These are phyloP conservation scores for Colletotrichum sp. DNA, from an alignment of 2,329 filamentous ascomycete species.

Conservation along the genomic window DNA sequence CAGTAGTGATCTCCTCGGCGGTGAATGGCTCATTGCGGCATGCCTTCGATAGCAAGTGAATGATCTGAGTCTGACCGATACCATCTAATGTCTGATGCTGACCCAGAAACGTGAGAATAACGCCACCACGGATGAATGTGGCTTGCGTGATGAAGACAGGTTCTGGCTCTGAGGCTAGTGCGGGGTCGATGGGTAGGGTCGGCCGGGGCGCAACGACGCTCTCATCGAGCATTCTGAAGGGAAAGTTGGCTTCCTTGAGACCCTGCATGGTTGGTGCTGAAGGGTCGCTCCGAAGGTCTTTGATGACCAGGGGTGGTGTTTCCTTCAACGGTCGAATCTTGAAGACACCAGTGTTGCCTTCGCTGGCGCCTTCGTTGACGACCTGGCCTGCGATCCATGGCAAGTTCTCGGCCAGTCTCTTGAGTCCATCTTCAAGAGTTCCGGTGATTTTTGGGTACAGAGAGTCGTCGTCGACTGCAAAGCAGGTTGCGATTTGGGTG, in stretches of 20 bases:
- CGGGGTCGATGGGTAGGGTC: constrained; percentile 5
- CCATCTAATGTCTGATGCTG: constrained; percentile 59
- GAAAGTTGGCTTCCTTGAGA: constrained; percentile 43
- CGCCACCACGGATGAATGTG: constrained; percentile 42
- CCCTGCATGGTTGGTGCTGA: constrained; percentile 40
- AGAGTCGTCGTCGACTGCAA: constrained; percentile 28
- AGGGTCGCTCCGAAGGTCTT: constrained; percentile 43
- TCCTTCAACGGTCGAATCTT: constrained; percentile 41
- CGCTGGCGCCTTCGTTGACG: constrained; percentile 33
- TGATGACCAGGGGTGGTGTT: constrained; percentile 41
- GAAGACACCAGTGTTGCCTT: constrained; percentile 35
- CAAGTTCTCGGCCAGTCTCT: constrained; percentile 41
- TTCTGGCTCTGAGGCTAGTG: neutral
- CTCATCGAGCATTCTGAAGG: constrained; percentile 54
- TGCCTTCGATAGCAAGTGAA: constrained; percentile 53
- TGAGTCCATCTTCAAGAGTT: constrained; percentile 40
- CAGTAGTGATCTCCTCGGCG: constrained; percentile 43
- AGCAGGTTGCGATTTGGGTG: constrained; percentile 50
- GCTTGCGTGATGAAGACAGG: constrained; percentile 11
- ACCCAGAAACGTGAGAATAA: constrained; percentile 53
- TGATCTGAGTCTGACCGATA: constrained; percentile 50
- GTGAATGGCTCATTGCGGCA: constrained; percentile 51
- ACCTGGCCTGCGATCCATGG: constrained; percentile 54
- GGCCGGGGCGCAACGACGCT: constrained; percentile 34
- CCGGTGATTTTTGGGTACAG: constrained; percentile 28